Percentiles rank a stretch among this genome's conserved stretches.
Conservation (phyloP, 441 rosid species). For the Pelargonium citronellum region DNA sequence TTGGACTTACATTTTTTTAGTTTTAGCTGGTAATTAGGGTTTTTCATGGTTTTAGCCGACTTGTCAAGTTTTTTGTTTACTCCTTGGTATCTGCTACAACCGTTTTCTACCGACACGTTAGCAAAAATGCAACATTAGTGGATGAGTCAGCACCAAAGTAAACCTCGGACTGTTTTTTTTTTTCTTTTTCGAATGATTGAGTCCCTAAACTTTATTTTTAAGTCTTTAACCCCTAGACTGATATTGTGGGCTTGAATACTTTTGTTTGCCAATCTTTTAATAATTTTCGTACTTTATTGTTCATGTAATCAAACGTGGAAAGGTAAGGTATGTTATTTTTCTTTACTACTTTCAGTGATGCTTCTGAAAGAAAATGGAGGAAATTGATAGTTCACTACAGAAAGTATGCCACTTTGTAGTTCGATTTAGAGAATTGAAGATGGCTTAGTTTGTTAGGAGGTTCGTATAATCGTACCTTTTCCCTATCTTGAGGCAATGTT, state of each 20-base stretch:
- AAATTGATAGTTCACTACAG: background rate
- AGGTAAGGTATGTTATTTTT: background rate
- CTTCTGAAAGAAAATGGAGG: background rate
- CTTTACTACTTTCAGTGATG: background rate
- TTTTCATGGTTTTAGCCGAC: no score
- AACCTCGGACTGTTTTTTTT: no score
- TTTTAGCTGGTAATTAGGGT: no score
- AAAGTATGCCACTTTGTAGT: background rate
- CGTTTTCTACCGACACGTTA: no score
- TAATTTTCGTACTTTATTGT: background rate
- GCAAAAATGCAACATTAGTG: no score
- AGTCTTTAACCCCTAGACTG: background rate
- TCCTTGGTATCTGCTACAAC: no score
- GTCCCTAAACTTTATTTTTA: no score
- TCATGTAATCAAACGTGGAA: background rate
- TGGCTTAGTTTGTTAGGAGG: background rate
- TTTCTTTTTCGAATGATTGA: no score
- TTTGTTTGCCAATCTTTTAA: background rate
- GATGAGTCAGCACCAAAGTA: no score
- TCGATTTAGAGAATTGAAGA: background rate
- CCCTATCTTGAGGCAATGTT: background rate
- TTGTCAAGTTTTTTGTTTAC: no score
- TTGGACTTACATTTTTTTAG: no score
- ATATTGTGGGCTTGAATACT: background rate
- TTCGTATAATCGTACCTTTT: background rate